Conservation (phyloP, 495 filamentous ascomycete genomes). For the Trichoderma reesei region DNA sequence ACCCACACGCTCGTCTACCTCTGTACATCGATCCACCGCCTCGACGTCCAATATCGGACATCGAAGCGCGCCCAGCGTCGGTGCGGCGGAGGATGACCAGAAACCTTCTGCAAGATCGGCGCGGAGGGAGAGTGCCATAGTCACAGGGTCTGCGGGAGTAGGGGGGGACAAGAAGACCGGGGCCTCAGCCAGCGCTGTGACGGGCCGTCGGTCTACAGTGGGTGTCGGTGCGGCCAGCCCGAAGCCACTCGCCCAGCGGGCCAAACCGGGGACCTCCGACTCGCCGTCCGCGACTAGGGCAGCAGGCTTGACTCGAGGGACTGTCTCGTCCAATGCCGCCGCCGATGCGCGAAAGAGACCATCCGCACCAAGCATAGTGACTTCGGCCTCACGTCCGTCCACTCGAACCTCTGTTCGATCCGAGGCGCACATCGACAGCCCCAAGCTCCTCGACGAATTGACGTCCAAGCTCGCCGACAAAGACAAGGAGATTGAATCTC, state of each 20-base stretch:
- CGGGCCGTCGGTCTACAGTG: constrained; percentile 22
- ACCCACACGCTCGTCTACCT: constrained; percentile 25
- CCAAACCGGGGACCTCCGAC: constrained; percentile 20
- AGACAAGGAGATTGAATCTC: constrained; percentile 35
- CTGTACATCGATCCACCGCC: constrained; percentile 29
- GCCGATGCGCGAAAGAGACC: constrained; percentile 42
- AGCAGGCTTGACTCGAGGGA: constrained; percentile 20
- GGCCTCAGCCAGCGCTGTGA: constrained; percentile 8
- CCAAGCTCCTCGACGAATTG: constrained; percentile 42
- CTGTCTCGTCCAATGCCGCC: constrained; percentile 22
- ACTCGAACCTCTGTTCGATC: constrained; percentile 21
- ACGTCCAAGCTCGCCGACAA: constrained; percentile 42
- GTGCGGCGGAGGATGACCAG: constrained; percentile 35
- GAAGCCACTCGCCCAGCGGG: constrained; percentile 20
- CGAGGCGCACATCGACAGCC: constrained; percentile 17
- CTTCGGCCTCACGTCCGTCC: constrained; percentile 16
- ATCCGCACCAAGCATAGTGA: constrained; percentile 23
- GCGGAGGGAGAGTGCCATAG: constrained; percentile 21
- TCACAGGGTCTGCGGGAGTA: constrained; percentile 25
- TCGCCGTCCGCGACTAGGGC: constrained; percentile 21
- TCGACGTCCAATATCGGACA: constrained; percentile 24
- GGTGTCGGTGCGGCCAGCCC: constrained; percentile 20
- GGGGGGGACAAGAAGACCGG: constrained; percentile 30
- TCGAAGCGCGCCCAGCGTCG: constrained; percentile 33
- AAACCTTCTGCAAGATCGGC: constrained; percentile 23